Percentiles rank a stretch among this genome's conserved stretches.
phyloP scores from a whole-genome alignment of 257 asterid species.

The Nicotiana knightiana region DNA sequence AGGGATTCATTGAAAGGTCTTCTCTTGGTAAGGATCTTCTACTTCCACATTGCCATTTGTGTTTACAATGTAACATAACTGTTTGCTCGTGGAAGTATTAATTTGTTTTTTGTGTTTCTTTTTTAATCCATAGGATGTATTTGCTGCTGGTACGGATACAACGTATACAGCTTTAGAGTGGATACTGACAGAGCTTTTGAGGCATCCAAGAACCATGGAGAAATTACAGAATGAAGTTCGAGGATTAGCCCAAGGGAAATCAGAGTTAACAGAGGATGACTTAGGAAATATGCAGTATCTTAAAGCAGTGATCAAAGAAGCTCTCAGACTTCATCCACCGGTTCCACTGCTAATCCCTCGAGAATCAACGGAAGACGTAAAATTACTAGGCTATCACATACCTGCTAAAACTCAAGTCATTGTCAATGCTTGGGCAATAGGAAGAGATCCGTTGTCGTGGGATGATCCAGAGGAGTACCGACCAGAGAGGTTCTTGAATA shows the following conservation, averaged over 20 bases:
- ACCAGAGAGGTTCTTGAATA: constrained; percentile 39
- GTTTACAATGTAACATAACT: too few relatives aligned
- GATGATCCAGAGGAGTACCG: constrained; percentile 30
- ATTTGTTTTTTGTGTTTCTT: neutral
- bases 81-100: too few relatives aligned
- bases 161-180: constrained; percentile 30
- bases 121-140: constrained; percentile 24
- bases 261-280: constrained; percentile 31
- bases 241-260: constrained; percentile 8
- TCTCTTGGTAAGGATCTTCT: neutral
- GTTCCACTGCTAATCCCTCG: constrained; percentile 27
- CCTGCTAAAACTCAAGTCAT: constrained; percentile 27
- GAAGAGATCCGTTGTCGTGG: constrained; percentile 34
- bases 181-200: constrained; percentile 42
- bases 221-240: constrained; percentile 33
- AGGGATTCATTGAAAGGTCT: constrained; percentile 29
- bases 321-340: constrained; percentile 36
- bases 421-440: constrained; percentile 36
- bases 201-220: constrained; percentile 26
- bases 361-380: constrained; percentile 20
- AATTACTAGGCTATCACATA: constrained; percentile 34
- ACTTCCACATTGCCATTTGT: too few relatives aligned
- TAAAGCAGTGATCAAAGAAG: constrained; percentile 39
- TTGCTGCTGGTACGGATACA: constrained; percentile 49
- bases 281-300: constrained; percentile 38